These are phyloP conservation scores for Pichia kluyveri DNA, from an alignment of 805 yeast species.

Conservation along the genomic window DNA sequence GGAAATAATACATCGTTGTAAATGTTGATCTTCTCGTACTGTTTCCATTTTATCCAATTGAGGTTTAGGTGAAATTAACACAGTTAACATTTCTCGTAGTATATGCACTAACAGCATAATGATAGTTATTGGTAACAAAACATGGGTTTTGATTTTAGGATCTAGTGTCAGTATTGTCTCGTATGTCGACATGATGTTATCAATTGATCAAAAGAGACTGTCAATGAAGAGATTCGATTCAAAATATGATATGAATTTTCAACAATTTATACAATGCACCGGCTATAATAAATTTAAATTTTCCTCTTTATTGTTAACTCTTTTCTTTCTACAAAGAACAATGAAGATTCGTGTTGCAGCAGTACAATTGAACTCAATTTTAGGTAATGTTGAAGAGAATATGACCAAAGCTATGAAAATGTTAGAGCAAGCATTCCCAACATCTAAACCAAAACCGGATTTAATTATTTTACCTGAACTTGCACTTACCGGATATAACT, in stretches of 20 bases:
- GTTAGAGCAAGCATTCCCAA: slow-evolving; percentile 23
- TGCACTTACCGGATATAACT: slow-evolving; percentile 80
- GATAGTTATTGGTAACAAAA: slow-evolving; percentile 75
- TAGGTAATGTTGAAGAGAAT: slow-evolving; percentile 53
- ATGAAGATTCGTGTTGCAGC: slow-evolving; percentile 47
- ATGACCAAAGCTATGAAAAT: slow-evolving; percentile 36
- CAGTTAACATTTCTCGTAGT: slow-evolving; percentile 58
- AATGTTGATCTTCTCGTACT: slow-evolving; percentile 54
- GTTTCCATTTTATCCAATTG: slow-evolving; percentile 43
- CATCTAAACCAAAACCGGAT: slow-evolving; percentile 34
- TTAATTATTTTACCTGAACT: slow-evolving; percentile 76
- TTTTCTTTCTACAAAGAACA: background rate
- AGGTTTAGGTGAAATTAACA: slow-evolving; percentile 49
- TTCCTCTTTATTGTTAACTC: too few species aligned
- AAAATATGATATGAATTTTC: too few species aligned
- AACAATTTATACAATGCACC: too few species aligned
- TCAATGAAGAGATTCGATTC: too few species aligned
- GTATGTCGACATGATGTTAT: background rate
- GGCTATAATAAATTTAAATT: too few species aligned
- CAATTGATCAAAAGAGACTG: too few species aligned
- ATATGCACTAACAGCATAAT: slow-evolving; percentile 88
- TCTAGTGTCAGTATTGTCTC: slow-evolving; percentile 51
- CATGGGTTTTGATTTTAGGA: slow-evolving; percentile 83
- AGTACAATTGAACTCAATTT: slow-evolving; percentile 56
- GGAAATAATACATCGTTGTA: slow-evolving; percentile 32